Conservation (phyloP, 306 rosid genomes). For the Quercus wislizeni region DNA sequence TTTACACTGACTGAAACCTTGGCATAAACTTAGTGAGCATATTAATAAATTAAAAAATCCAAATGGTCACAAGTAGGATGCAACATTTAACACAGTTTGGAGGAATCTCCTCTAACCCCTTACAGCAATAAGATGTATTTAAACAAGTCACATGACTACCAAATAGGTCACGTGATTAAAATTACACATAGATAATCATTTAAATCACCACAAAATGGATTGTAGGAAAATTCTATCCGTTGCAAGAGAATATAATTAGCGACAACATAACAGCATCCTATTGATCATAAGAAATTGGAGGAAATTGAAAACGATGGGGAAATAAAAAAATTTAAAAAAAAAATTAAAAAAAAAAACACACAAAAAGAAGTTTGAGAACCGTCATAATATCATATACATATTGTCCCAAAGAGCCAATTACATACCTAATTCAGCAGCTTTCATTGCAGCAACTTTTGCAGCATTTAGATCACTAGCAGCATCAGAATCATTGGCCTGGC, state of each 20-base stretch:
- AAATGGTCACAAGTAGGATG: neutral
- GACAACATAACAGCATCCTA: neutral
- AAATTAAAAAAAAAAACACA: neutral
- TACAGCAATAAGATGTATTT: no score
- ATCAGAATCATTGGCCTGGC: slow-evolving; percentile 46
- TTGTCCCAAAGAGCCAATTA: neutral
- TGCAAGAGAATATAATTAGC: neutral
- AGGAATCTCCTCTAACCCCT: no score
- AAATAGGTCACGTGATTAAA: no score
- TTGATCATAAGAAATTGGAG: neutral
- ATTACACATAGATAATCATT: no score
- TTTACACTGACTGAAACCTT: neutral
- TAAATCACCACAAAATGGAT: no score
- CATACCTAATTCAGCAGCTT: slow-evolving; percentile 95
- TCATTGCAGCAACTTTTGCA: slow-evolving; percentile 93
- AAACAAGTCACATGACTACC: no score
- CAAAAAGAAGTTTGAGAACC: neutral
- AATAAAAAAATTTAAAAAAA: neutral
- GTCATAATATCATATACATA: neutral
- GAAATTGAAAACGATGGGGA: neutral
- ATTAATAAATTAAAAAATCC: neutral
- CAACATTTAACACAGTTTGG: neutral
- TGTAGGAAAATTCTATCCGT: no score
- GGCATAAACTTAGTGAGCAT: neutral
- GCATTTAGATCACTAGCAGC: slow-evolving; percentile 55